A percentile compares a stretch with the other conserved stretches of the same genome.
Conservation (phyloP, 2,329 filamentous ascomycete species). For the Lizonia empirigonia region DNA sequence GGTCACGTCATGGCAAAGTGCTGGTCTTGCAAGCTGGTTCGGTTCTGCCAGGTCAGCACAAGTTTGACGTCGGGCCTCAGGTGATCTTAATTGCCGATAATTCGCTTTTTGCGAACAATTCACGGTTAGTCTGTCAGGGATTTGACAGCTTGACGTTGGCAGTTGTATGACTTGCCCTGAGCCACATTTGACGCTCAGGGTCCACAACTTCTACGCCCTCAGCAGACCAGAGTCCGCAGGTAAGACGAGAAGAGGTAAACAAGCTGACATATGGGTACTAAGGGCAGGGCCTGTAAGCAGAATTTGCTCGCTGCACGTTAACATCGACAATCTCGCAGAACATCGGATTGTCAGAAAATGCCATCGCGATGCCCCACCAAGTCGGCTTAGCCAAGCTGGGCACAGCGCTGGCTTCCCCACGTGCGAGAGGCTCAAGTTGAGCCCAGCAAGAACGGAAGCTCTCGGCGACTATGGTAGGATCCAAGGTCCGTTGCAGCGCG, state of each 20-base stretch:
- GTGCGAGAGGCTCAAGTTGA: conserved; percentile 10
- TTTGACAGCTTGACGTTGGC: too few species aligned
- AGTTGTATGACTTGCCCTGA: too few species aligned
- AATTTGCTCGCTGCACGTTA: conserved; percentile 2
- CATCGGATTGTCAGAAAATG: conserved; percentile 19
- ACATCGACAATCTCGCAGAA: conserved; percentile 14
- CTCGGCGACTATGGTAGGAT: conserved; percentile 12
- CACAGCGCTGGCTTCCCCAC: conserved; percentile 10
- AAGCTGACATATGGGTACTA: neutral
- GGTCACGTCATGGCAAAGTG: conserved; percentile 2
- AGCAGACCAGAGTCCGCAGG: neutral
- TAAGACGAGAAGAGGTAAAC: neutral
- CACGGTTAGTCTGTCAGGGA: too few species aligned
- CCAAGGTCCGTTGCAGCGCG: conserved; percentile 1
- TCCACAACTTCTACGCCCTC: conserved; percentile 3
- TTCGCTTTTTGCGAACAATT: too few species aligned
- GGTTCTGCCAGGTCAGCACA: neutral
- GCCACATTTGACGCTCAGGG: neutral
- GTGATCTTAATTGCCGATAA: too few species aligned
- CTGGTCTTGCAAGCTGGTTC: neutral
- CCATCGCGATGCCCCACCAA: conserved; percentile 15
- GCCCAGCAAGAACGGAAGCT: conserved; percentile 3
- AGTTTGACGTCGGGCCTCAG: too few species aligned
- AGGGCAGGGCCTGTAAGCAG: neutral
- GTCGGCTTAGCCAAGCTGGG: conserved; percentile 6